phyloP scores from a whole-genome alignment of 371 early-diverging fungal species.

The Mortierella sp. region DNA sequence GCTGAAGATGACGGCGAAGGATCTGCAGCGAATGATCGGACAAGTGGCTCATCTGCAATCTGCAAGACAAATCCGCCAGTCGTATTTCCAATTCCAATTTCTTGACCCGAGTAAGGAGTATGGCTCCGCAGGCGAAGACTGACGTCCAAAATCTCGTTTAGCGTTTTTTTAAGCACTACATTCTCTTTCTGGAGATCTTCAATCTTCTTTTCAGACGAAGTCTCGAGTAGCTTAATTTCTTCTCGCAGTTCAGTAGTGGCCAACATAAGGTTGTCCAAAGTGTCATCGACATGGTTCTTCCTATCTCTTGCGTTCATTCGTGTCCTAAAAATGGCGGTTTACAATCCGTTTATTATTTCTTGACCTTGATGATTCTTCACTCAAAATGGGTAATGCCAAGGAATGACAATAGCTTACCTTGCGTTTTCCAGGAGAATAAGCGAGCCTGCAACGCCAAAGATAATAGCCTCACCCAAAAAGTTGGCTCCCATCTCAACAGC shows the following conservation, averaged over 20 bases:
- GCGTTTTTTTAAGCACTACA: conserved; percentile 59
- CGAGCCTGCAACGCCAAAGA: conserved; percentile 86
- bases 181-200: conserved; percentile 65
- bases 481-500: conserved; percentile 92
- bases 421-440: conserved; percentile 79
- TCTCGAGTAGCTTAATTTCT: conserved; percentile 57
- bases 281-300: conserved; percentile 77
- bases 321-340: conserved; percentile 60
- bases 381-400: no score
- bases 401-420: no score
- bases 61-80: conserved; percentile 50
- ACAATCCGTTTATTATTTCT: background rate
- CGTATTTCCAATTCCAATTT: conserved; percentile 49
- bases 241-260: conserved; percentile 61
- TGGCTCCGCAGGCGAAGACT: conserved; percentile 67
- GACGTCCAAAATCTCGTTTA: conserved; percentile 70
- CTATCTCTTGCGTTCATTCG: conserved; percentile 73
- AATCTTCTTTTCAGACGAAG: conserved; percentile 53
- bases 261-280: conserved; percentile 72
- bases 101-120: conserved; percentile 63
- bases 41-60: conserved; percentile 47
- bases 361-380: no score
- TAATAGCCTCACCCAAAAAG: conserved; percentile 87
- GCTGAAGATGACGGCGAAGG: conserved; percentile 11
- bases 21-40: conserved; percentile 27